phyloP scores from a whole-genome alignment of 768 basidiomycete genomes.

The Pleurotus eryngii region DNA sequence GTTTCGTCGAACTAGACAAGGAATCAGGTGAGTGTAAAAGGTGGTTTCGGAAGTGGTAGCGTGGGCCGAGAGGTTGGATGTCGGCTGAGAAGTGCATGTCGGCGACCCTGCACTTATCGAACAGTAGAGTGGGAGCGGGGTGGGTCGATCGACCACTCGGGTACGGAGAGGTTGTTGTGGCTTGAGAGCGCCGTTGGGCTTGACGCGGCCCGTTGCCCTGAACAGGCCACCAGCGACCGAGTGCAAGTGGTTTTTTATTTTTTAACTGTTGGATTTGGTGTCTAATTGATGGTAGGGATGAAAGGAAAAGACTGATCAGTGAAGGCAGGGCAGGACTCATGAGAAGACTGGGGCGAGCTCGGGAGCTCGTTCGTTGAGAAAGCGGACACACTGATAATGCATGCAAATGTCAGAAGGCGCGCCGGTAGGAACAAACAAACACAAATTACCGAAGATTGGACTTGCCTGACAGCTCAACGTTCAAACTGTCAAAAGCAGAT shows the following conservation, averaged over 20 bases:
- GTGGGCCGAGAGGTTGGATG: slow-evolving; percentile 32
- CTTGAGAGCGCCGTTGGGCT: slow-evolving; percentile 56
- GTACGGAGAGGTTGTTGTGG: slow-evolving; percentile 40
- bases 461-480: too few relatives aligned
- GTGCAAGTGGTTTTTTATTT: slow-evolving; percentile 17
- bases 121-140: slow-evolving; percentile 38
- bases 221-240: slow-evolving; percentile 47
- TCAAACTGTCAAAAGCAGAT: too few relatives aligned
- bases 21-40: slow-evolving; percentile 20
- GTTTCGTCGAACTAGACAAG: slow-evolving; percentile 39
- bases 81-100: slow-evolving; percentile 47
- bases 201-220: slow-evolving; percentile 64
- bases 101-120: slow-evolving; percentile 65
- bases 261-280: slow-evolving; percentile 24
- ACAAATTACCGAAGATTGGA: too few relatives aligned
- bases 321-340: slow-evolving; percentile 25
- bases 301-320: not conserved
- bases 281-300: slow-evolving; percentile 1
- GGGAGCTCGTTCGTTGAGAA: slow-evolving; percentile 22
- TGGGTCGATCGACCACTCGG: slow-evolving; percentile 74
- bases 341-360: slow-evolving; percentile 31
- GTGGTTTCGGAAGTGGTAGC: slow-evolving; percentile 32
- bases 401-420: too few relatives aligned
- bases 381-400: too few relatives aligned
- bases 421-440: too few relatives aligned